Evolutionary conservation across 495 filamentous ascomycete genomes (phyloP), one percentile per base, ranked within the genome.

Genomic region (Penicillium longicatenatum): DNA sequence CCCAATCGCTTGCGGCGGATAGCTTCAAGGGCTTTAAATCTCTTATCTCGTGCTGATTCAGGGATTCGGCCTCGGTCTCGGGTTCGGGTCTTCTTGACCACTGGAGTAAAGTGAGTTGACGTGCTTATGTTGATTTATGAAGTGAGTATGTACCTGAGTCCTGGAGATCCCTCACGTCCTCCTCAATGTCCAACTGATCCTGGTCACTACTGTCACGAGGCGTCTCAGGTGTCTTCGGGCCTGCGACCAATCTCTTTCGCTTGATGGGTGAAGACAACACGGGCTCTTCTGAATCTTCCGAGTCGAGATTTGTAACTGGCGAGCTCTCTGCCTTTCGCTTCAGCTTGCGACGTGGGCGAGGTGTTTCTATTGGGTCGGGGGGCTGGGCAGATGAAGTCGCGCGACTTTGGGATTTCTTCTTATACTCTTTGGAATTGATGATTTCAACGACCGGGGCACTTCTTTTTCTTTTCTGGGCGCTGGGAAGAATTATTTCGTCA

Each of bases 1-100:
- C 87, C 87, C 5, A 85, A 83, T 20, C 85, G 80, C 49, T 79
- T 74, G 31, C 83, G 79, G 37, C 78, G 81, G 6, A 88, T 67
- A 6, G 81, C 65, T 58, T 87, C 83, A 26, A 86, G 61, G 21
- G 76, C 70, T 50, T 72, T 77, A 43, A 80, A 69, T 54, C 73
- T 71, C 26, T 73, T 72, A 20, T 74, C 72, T 53, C 78, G 71
- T 24, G 78, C 73, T 3, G 77, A 76, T 46, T 70, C 74, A 20
- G 70, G 67, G 10, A 65, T 41, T 20, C 60, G 61, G 8, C 74
- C 77, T 22, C 60, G 61, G 8, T 73, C 77, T 22, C 79, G 72
- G 12, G 79, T 81, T 11, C 79, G 71, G 12, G 65, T 74, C 26
- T 70, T 58, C 55, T 72, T 74, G 21, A 78, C 61, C 51, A 72